Conservation (phyloP, 768 basidiomycete genomes). For the Paxillus involutus region DNA sequence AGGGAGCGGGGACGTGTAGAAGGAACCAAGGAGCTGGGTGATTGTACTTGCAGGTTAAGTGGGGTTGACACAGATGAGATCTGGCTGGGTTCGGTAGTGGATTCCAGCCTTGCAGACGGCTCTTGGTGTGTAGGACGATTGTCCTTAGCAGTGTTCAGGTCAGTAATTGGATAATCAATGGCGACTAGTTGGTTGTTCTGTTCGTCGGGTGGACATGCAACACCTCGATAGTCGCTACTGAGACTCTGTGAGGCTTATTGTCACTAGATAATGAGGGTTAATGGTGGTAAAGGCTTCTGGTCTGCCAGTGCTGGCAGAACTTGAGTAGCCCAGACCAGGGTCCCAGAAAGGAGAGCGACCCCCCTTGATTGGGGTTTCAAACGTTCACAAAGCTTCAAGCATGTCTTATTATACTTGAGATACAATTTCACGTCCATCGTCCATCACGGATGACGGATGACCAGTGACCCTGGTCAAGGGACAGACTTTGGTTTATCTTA, state of each 20-base stretch:
- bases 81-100: conserved; percentile 32
- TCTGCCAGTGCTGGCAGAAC: conserved; percentile 25
- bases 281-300: conserved; percentile 18
- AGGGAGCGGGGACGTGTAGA: conserved; percentile 62
- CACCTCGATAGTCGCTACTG: conserved; percentile 21
- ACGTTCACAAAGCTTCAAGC: neutral
- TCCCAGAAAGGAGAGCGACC: conserved; percentile 26
- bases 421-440: neutral
- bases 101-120: conserved; percentile 49
- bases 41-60: conserved; percentile 25
- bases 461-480: neutral
- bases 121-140: conserved; percentile 41
- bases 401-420: neutral
- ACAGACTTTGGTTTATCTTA: conserved; percentile 6
- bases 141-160: conserved; percentile 58
- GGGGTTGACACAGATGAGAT: conserved; percentile 30
- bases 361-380: conserved; percentile 22
- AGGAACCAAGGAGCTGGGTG: conserved; percentile 52
- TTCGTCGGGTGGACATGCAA: conserved; percentile 25
- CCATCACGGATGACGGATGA: neutral
- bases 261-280: conserved; percentile 17
- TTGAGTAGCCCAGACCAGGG: conserved; percentile 21
- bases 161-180: conserved; percentile 66
- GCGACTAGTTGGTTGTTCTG: conserved; percentile 35
- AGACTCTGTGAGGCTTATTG: conserved; percentile 19